Percentiles rank a stretch among this genome's conserved stretches.
Evolutionary conservation across 169 alveolate species (phyloP).

Genomic region (Cryptosporidium sp.): DNA sequence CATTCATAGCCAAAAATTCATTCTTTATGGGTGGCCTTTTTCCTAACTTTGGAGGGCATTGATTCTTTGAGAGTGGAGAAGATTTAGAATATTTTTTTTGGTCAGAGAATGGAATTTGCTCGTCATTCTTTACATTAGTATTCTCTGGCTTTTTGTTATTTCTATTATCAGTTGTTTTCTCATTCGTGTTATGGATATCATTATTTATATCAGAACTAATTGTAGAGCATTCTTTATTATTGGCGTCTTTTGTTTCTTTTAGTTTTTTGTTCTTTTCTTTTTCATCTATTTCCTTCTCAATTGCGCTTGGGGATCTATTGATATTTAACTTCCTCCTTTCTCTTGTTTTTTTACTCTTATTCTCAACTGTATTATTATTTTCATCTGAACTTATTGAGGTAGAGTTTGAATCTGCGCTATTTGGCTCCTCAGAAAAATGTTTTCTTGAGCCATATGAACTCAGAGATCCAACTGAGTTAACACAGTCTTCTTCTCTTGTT

Average conservation of each 20-base stretch:
- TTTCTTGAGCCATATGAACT: background rate
- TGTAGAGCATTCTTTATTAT: background rate
- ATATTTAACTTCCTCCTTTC: background rate
- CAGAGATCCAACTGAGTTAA: slow-evolving; percentile 5
- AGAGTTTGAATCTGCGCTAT: background rate
- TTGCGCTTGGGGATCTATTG: background rate
- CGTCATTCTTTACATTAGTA: background rate
- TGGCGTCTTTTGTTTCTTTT: background rate
- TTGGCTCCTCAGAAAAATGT: background rate
- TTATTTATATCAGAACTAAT: background rate
- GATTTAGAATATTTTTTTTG: background rate
- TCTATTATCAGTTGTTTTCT: background rate
- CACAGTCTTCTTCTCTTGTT: background rate
- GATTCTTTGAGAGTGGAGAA: background rate
- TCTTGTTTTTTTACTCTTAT: background rate
- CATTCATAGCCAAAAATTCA: background rate
- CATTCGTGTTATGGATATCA: background rate
- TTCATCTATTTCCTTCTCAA: background rate
- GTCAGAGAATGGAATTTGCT: background rate
- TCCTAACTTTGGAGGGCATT: background rate
- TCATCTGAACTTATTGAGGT: background rate
- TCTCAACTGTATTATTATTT: background rate
- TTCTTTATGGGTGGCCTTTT: slow-evolving; percentile 7
- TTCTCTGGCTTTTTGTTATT: background rate
- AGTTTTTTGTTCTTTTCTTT: background rate